Percentiles rank a stretch among this genome's conserved stretches.
These are phyloP conservation scores for Aspergillus avenaceus DNA, from an alignment of 495 filamentous ascomycete genomes.

Conservation along the genomic window DNA sequence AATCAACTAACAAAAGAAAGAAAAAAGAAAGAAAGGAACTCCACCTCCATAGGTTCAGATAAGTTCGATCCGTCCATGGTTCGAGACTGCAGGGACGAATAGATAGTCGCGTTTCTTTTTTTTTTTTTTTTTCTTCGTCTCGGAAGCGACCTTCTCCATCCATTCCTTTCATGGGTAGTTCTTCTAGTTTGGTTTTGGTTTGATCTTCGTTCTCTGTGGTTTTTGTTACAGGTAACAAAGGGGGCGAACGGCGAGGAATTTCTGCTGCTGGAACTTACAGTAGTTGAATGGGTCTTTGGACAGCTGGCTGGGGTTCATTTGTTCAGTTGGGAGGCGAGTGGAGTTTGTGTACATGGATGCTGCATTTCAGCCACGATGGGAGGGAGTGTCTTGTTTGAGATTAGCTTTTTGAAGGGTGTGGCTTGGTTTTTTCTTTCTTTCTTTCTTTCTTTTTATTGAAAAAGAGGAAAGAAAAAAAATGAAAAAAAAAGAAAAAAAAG, in stretches of 20 bases:
- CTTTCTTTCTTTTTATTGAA: too few species aligned
- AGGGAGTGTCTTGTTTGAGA: neutral
- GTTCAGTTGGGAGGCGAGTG: slow-evolving; percentile 3
- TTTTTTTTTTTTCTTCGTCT: neutral
- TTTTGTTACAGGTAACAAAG: neutral
- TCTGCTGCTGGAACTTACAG: slow-evolving; percentile 7
- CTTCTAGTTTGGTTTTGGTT: too few species aligned
- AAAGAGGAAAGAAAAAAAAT: neutral
- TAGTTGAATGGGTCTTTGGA: slow-evolving; percentile 4
- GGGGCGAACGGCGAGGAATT: neutral
- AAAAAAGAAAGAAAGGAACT: too few species aligned
- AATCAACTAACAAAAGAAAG: too few species aligned
- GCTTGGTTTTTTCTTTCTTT: neutral
- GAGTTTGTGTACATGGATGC: slow-evolving; percentile 1
- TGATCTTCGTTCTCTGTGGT: neutral
- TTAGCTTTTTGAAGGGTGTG: neutral
- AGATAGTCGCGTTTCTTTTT: neutral
- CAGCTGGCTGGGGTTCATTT: slow-evolving; percentile 14
- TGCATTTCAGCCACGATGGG: slow-evolving; percentile 1
- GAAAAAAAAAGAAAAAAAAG: neutral
- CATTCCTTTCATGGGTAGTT: too few species aligned
- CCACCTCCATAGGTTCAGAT: too few species aligned
- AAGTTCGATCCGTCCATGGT: too few species aligned
- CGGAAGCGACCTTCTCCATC: too few species aligned
- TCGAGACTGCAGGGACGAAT: neutral